These are phyloP conservation scores for Solanum microdontum DNA, from an alignment of 257 asterid species.

Conservation along the genomic window DNA sequence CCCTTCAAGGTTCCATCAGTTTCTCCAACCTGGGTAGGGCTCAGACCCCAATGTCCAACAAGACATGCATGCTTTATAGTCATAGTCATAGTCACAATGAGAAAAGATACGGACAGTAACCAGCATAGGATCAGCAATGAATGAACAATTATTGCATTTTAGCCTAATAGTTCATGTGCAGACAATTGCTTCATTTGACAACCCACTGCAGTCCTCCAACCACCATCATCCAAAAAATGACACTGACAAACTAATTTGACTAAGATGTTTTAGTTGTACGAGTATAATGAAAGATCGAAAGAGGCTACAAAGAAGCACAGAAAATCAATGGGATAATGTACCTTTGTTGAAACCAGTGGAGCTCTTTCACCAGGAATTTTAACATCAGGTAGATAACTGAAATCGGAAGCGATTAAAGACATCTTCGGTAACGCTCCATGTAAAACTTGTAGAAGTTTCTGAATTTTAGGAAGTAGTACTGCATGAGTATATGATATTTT, in stretches of 20 bases:
- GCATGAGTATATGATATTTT: conserved; percentile 1
- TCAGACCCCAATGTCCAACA: neutral
- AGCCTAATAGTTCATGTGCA: neutral
- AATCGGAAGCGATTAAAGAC: conserved; percentile 92
- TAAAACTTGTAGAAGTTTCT: conserved; percentile 85
- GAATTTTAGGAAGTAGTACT: conserved; percentile 18
- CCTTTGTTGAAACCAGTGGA: conserved; percentile 92
- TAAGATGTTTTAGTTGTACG: neutral
- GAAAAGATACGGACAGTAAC: neutral
- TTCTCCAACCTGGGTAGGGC: neutral
- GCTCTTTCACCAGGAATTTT: conserved; percentile 89
- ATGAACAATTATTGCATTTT: neutral
- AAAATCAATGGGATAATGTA: conserved; percentile 7
- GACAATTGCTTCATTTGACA: neutral
- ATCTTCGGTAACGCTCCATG: conserved; percentile 96
- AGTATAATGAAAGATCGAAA: neutral
- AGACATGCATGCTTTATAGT: neutral
- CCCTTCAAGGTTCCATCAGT: neutral
- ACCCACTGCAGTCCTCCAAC: neutral
- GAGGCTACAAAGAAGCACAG: neutral
- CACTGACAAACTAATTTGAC: neutral
- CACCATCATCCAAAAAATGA: neutral
- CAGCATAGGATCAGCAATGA: neutral
- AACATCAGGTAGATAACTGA: conserved; percentile 93
- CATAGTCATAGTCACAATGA: neutral